Evolutionary conservation across 164 flowering plant species (phyloP).

Genomic region (Nymphaea thermarum): DNA sequence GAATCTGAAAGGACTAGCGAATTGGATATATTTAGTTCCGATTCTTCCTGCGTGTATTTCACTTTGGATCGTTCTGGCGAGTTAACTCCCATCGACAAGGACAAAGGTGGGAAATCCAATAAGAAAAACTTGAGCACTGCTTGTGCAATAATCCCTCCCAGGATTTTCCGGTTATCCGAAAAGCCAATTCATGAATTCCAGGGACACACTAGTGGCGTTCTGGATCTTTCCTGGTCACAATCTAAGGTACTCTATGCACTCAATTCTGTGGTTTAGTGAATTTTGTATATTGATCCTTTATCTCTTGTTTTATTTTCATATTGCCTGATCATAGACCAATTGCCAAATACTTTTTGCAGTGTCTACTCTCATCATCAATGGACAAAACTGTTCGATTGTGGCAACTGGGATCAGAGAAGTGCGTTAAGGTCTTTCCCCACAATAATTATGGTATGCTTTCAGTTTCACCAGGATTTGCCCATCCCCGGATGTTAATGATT

Average conservation of each 20-base stretch:
- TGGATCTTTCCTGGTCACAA: conserved; percentile 78
- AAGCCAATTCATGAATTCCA: conserved; percentile 60
- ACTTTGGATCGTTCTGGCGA: conserved; percentile 29
- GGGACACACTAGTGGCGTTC: conserved; percentile 65
- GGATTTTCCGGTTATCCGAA: conserved; percentile 41
- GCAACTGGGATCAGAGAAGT: conserved; percentile 57
- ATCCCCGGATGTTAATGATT: neutral
- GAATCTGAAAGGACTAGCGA: conserved; percentile 36
- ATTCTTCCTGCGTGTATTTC: conserved; percentile 41
- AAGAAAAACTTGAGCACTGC: conserved; percentile 38
- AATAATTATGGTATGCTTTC: conserved; percentile 57
- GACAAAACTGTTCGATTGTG: conserved; percentile 89
- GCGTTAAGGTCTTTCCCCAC: conserved; percentile 59
- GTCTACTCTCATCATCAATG: conserved; percentile 69
- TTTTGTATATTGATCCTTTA: neutral
- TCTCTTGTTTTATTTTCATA: no score
- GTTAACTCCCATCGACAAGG: conserved; percentile 33
- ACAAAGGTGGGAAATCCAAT: conserved; percentile 18
- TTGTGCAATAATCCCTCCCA: conserved; percentile 52
- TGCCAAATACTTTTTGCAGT: conserved; percentile 38
- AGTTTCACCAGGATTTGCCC: neutral
- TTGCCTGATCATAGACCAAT: neutral
- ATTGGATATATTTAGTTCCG: conserved; percentile 25
- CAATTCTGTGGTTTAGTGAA: neutral
- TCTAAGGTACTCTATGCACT: conserved; percentile 28